Evolutionary conservation across 2,329 filamentous ascomycete species (phyloP), one percentile per base, ranked within the genome.

Genomic region (Trichoderma afroharzianum): DNA sequence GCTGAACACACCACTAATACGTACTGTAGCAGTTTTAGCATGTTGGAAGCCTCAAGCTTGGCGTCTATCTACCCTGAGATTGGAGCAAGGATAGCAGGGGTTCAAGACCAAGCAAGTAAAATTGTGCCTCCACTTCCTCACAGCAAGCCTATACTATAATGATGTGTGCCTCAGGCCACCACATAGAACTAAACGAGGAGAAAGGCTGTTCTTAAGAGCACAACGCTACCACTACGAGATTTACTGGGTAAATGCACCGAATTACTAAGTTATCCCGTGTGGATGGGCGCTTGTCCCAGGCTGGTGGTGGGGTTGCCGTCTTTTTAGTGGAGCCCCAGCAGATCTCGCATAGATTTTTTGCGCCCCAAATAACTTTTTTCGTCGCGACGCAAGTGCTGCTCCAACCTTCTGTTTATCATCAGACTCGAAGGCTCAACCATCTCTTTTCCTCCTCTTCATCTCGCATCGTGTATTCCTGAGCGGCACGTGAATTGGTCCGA

Each of bases 321-420:
- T 68, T 68, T 66, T 39, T 24, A 69, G 50, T 68, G 58, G 63
- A 18, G 57, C 59, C 18, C 58, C 33, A 68, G 64, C 68, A 72
- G 68, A 55, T 71, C 71, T 63, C 66, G 50, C 66, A 68, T 70
- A 63, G 66, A 71, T 58, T 72, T 72, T 72, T 68, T 72, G 70
- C 63, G 57, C 70, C 55, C 33, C 70, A 62, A 62, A 72, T 69
- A 70, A 63, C 57, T 63, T 72, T 72, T 58, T 58, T 62, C 47
- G 28, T 71, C 68, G 68, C 68, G 71, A 70, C 68, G 55, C 68
- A 71, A 71, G 58, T 28, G 43, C 76, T 75, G 74, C 50, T 61
- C 61, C 63, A 66, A 73, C 59, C 68, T 63, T 72, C 55, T 64
- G 63, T 32, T 33, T 4, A 14, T 59, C 71, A 73, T 58, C 39